Conservation (phyloP, 1,284 basidiomycete genomes). For the Ceratorhiza oryzae-sativae region DNA sequence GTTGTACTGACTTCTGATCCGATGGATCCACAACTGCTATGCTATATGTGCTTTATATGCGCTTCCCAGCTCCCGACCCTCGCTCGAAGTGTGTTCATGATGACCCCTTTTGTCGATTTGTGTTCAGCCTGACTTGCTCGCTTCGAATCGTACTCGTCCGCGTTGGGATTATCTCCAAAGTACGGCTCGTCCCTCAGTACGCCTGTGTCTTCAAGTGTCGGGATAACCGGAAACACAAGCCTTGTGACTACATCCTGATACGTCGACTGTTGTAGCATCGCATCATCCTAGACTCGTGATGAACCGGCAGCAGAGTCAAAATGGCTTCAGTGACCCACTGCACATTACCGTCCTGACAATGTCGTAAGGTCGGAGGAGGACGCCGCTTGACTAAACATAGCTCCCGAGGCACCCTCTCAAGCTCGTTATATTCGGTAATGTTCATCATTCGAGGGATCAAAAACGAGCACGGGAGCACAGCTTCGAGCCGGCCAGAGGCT, state of each 20-base stretch:
- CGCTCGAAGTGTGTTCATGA: background rate
- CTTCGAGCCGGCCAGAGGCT: background rate
- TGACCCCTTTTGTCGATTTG: too few relatives aligned
- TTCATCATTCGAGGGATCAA: slow-evolving; percentile 13
- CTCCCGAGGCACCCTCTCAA: slow-evolving; percentile 12
- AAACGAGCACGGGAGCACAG: slow-evolving; percentile 22
- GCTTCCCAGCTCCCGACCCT: slow-evolving; percentile 19
- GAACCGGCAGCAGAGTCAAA: background rate
- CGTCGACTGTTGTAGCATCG: slow-evolving; percentile 12
- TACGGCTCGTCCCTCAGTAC: slow-evolving; percentile 27
- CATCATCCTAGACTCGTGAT: slow-evolving; percentile 2
- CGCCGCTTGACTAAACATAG: background rate
- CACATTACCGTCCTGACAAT: slow-evolving; percentile 10
- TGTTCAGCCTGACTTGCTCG: background rate
- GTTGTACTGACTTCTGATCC: slow-evolving; percentile 1
- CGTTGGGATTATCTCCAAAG: slow-evolving; percentile 1
- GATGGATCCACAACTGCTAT: background rate
- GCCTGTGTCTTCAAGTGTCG: background rate
- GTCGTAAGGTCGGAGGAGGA: slow-evolving; percentile 12
- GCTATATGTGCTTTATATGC: background rate
- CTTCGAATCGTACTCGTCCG: background rate
- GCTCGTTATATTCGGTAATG: slow-evolving; percentile 7
- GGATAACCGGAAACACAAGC: slow-evolving; percentile 27
- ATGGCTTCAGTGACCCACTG: slow-evolving; percentile 32
- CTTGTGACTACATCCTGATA: background rate